These are phyloP conservation scores for Neurospora sp. DNA, from an alignment of 495 filamentous ascomycete species.

Conservation along the genomic window DNA sequence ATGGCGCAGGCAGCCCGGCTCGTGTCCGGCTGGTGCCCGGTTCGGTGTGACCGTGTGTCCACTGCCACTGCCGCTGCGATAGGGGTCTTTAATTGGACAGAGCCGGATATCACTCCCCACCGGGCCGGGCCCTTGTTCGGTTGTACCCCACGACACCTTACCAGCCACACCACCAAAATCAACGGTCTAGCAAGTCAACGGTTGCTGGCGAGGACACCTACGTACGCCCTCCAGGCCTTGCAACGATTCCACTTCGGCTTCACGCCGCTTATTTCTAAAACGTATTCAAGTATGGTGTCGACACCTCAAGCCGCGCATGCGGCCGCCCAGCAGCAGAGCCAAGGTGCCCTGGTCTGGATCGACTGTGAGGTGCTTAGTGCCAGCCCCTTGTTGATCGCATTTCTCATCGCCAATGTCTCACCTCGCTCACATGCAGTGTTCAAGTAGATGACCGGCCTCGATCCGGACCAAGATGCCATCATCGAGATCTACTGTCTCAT, in stretches of 20 bases:
- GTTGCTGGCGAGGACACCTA: background rate
- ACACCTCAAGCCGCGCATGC: background rate
- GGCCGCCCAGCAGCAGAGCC: background rate
- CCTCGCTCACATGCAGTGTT: background rate
- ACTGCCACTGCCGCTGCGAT: background rate
- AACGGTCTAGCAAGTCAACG: background rate
- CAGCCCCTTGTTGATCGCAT: background rate
- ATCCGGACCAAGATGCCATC: conserved; percentile 68
- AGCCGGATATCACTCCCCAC: background rate
- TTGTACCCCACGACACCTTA: background rate
- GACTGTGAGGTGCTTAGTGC: conserved; percentile 63
- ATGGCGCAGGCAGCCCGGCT: background rate
- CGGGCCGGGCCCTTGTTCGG: background rate
- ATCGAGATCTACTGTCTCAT: conserved; percentile 91
- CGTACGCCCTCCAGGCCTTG: background rate
- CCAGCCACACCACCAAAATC: background rate
- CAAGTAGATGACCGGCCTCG: conserved; percentile 83
- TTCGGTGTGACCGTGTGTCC: background rate
- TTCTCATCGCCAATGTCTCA: background rate
- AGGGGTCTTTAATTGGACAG: background rate
- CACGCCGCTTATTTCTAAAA: background rate
- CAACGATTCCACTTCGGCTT: background rate
- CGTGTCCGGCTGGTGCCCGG: background rate
- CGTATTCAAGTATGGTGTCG: background rate
- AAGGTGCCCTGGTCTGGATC: conserved; percentile 67